Evolutionary conservation across 371 early-diverging fungal species (phyloP), one percentile per base, ranked within the genome.

Genomic region (Mucor sp.): DNA sequence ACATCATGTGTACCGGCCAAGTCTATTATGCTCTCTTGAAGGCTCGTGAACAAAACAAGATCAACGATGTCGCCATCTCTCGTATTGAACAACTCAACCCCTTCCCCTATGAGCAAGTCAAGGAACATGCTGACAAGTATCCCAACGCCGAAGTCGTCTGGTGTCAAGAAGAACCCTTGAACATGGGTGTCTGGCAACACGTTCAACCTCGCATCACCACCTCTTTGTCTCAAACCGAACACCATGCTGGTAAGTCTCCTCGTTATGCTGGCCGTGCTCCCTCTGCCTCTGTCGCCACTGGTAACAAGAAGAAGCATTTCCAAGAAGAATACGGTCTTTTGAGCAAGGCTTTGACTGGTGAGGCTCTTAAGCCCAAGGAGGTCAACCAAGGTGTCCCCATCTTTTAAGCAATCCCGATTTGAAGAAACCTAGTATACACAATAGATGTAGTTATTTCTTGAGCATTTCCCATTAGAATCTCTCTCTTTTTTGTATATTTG

Each of bases 91-190:
- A 98, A 79, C 77, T 97, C 67, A 87, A 87, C 73, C 99, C 99
- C 48, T 98, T 98, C 94, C 99, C 99, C 35, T 97, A 92, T 85
- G 93, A 95, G 75, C 87, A 91, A 65, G 90, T 95, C 65, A 90
- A 88, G 83, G 86, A 89, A 65, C 90, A 92, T 68, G 75, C 93
- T 39, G 96, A 97, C 76, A 89, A 91, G 78, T 98, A 97, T 82
- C 92, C 92, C 71, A 91, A 94, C 67, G 89, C 93, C 21, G 92
- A 96, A 70, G 81, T 95, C 68, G 87, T 96, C 27, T 98, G 96
- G 95, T 89, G 89, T 61, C 99, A 98, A 81, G 99, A 98, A 83
- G 99, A 98, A 77, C 93, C 95, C 17, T 79, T 94, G 79, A 98
- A 98, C 85, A 88, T 91, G 87, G 98, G 99, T 63, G 85, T 91